Conservation (phyloP, 495 filamentous ascomycete species). For the Penicillium steckii region DNA sequence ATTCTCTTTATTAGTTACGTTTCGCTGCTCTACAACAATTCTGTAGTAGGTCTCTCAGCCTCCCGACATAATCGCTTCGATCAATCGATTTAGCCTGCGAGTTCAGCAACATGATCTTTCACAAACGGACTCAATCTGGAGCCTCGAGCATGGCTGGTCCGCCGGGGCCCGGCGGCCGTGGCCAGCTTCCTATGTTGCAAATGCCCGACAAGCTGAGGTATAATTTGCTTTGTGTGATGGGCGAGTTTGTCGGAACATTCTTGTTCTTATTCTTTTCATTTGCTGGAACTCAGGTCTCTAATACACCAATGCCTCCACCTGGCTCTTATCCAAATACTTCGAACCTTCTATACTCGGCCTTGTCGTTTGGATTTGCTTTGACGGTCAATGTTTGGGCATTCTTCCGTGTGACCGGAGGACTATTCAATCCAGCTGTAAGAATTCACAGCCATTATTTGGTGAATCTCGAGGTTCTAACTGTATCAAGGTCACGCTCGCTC, state of each 20-base stretch:
- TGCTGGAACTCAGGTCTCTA: conserved; percentile 72
- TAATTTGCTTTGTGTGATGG: conserved; percentile 59
- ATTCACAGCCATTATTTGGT: background rate
- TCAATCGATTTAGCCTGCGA: background rate
- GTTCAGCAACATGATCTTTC: conserved; percentile 2
- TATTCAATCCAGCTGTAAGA: conserved; percentile 77
- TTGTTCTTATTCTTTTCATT: conserved; percentile 84
- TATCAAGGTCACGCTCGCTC: conserved; percentile 54
- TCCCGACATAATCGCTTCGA: background rate
- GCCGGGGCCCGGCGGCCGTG: conserved; percentile 3
- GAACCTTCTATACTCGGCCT: conserved; percentile 65
- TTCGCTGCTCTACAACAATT: background rate
- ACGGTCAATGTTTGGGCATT: conserved; percentile 85
- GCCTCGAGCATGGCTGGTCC: conserved; percentile 11
- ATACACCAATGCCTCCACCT: conserved; percentile 39
- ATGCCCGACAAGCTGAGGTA: conserved; percentile 35
- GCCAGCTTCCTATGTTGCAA: conserved; percentile 42
- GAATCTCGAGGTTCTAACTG: background rate
- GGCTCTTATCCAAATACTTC: conserved; percentile 39
- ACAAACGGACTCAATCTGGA: conserved; percentile 11
- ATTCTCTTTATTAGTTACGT: background rate
- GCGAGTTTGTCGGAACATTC: conserved; percentile 80
- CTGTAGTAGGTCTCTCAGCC: background rate
- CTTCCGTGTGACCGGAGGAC: conserved; percentile 74
- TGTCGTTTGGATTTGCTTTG: conserved; percentile 73